Conservation (phyloP, 139 green algal species). For the Closterium sp. region DNA sequence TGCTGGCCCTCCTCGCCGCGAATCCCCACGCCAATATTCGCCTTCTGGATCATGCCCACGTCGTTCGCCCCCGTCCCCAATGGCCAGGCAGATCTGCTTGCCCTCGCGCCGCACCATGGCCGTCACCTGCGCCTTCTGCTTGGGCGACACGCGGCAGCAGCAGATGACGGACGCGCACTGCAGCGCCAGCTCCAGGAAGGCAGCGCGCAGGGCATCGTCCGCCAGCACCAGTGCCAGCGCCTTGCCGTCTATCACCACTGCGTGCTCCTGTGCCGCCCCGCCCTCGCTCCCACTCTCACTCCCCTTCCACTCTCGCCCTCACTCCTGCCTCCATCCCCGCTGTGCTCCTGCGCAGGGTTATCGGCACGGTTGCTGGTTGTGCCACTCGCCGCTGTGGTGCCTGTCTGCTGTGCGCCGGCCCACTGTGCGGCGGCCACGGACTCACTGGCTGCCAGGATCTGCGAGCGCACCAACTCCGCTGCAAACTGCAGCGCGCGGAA, state of each 20-base stretch:
- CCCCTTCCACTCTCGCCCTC: neutral
- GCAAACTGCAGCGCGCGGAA: neutral
- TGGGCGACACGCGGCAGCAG: slow-evolving; percentile 72
- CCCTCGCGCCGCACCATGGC: slow-evolving; percentile 65
- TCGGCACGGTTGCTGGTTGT: no score
- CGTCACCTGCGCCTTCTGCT: slow-evolving; percentile 62
- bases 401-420: neutral
- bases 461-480: neutral
- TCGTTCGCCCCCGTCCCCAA: slow-evolving; percentile 97
- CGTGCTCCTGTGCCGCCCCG: neutral
- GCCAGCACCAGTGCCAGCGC: slow-evolving; percentile 29
- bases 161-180: slow-evolving; percentile 74
- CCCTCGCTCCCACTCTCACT: neutral
- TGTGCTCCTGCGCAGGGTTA: no score
- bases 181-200: slow-evolving; percentile 66
- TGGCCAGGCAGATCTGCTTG: slow-evolving; percentile 80
- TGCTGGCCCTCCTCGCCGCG: slow-evolving; percentile 88
- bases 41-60: slow-evolving; percentile 96
- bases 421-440: neutral
- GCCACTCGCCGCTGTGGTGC: neutral
- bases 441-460: neutral
- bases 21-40: slow-evolving; percentile 95
- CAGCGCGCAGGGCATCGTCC: neutral
- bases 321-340: no score
- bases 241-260: slow-evolving; percentile 41